phyloP scores from a whole-genome alignment of 352 stramenopile species.

The Globisporangium sylvaticum region DNA sequence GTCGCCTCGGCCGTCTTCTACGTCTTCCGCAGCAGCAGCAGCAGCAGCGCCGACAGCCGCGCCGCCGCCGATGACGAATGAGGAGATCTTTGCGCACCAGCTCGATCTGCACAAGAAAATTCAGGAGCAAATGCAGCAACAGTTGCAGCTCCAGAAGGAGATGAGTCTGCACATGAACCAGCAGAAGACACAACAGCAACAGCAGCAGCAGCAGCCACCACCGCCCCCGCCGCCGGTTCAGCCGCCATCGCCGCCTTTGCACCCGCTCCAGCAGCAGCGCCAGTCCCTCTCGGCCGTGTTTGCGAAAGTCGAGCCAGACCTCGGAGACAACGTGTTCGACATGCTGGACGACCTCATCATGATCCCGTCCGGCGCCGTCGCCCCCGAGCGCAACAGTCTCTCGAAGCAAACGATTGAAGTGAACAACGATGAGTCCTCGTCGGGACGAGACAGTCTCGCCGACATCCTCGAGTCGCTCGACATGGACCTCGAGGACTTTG shows the following conservation, averaged over 20 bases:
- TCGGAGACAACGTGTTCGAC: slow-evolving; percentile 84
- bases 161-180: slow-evolving; percentile 72
- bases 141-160: slow-evolving; percentile 84
- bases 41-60: neutral
- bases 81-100: slow-evolving; percentile 77
- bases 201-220: slow-evolving; percentile 2
- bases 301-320: slow-evolving; percentile 69
- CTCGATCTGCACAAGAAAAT: slow-evolving; percentile 82
- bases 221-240: slow-evolving; percentile 2
- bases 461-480: slow-evolving; percentile 84
- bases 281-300: slow-evolving; percentile 60
- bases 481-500: slow-evolving; percentile 80
- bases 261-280: slow-evolving; percentile 23
- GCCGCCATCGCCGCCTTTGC: slow-evolving; percentile 15
- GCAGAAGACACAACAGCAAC: slow-evolving; percentile 13
- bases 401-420: slow-evolving; percentile 45
- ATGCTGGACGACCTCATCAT: slow-evolving; percentile 88
- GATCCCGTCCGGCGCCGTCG: slow-evolving; percentile 53
- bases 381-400: slow-evolving; percentile 55
- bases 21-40: neutral
- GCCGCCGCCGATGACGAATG: slow-evolving; percentile 54
- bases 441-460: slow-evolving; percentile 60
- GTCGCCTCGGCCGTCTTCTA: slow-evolving; percentile 5
- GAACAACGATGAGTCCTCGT: slow-evolving; percentile 27
- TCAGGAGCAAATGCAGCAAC: slow-evolving; percentile 84